Evolutionary conservation across 2,329 filamentous ascomycete species (phyloP).

Genomic region (Colletotrichum paranaense): DNA sequence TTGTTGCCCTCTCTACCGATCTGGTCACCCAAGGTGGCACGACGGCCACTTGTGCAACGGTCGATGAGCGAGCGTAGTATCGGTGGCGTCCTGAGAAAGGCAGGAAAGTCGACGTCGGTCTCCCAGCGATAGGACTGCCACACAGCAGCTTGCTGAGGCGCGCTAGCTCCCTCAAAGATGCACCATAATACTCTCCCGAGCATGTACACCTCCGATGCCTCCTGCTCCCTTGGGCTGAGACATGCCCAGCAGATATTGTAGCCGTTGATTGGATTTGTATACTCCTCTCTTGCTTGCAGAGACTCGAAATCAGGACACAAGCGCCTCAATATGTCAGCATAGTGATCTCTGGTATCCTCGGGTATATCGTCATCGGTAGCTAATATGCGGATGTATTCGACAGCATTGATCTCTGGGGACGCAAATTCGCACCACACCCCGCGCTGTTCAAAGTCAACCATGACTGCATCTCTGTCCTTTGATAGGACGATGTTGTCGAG

Average conservation of each 20-base stretch:
- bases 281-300: conserved; percentile 54
- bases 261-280: conserved; percentile 58
- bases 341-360: conserved; percentile 51
- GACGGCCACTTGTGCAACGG: conserved; percentile 61
- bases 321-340: conserved; percentile 51
- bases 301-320: conserved; percentile 61
- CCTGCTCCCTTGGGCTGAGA: conserved; percentile 62
- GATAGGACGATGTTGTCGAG: conserved; percentile 70
- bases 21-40: conserved; percentile 54
- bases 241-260: conserved; percentile 69
- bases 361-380: conserved; percentile 61
- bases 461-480: conserved; percentile 57
- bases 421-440: conserved; percentile 73
- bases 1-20: conserved; percentile 58
- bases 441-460: conserved; percentile 73
- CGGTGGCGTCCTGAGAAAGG: conserved; percentile 59
- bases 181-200: conserved; percentile 71
- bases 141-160: conserved; percentile 65
- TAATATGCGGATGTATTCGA: conserved; percentile 68
- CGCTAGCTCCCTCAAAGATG: conserved; percentile 70
- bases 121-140: conserved; percentile 71
- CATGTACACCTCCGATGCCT: conserved; percentile 72
- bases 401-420: conserved; percentile 68
- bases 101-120: conserved; percentile 66
- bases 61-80: conserved; percentile 60